Base-by-base conservation (phyloP, 345 rosid species). In the Pistacia vera region DNA sequence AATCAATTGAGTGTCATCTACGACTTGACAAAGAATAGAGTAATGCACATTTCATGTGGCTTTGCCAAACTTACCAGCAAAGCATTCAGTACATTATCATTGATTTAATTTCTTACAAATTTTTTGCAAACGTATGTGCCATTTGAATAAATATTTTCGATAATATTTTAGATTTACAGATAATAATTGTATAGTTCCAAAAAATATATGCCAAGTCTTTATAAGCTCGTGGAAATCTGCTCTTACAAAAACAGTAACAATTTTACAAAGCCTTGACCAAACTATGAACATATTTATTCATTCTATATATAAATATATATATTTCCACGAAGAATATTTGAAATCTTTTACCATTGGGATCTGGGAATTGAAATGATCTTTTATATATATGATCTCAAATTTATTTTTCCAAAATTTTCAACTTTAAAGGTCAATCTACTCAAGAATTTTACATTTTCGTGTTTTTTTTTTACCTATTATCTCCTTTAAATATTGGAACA, bases 11-110 rank as follows among this genome's bases (percentile, higher is more conserved):
- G 85, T 86, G 86, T 77, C 84, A 76, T 82, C 80, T 82, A 86
- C 72, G 80, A 73, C 70, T 82, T 41, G 64, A 30, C 62, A 80
- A 73, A 49, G 62, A 46, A 74, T 2, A 54, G 22, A 55, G 72
- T 46, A 35, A 22, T 64, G 58, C 65, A 46, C 18, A 54, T 54
- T 41, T 16, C 57, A 65, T 66, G 57, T 74, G 58, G 59, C 69
- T 8, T 81, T 81, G 77, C 84, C 75, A 83, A 61, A 72, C 90
- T 88, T 88, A 59, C 56, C 87, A 79, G 86, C 86, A 82, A 88
- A 86, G 92, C 75, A 71, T 77, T 71, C 78, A 30, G 44, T 52
- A 17, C 48, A 41, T 55, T 67, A 77, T 71, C 78, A 81, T 75
- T 73, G 58, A 61, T 78, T 46, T 72, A 30, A 61, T 12, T 56